A percentile compares a stretch with the other conserved stretches of the same genome.
These are phyloP conservation scores for Pichia sp. DNA, from an alignment of 1,139 yeast species.

Conservation along the genomic window DNA sequence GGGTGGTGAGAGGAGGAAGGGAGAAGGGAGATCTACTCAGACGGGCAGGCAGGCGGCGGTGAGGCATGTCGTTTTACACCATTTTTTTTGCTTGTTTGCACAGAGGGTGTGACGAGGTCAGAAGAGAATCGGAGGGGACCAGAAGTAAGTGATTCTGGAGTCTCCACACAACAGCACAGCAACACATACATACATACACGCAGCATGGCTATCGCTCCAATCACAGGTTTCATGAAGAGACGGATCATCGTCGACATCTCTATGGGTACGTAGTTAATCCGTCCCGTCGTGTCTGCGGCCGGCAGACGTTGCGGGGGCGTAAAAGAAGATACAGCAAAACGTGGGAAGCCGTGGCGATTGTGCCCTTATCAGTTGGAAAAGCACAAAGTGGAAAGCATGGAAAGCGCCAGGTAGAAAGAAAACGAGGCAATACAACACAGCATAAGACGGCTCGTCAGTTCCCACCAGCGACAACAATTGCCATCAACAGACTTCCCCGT, in stretches of 20 bases:
- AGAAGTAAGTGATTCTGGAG: neutral
- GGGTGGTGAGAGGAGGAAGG: neutral
- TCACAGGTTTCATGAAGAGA: slow-evolving; percentile 79
- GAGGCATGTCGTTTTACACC: neutral
- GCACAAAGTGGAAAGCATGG: no score
- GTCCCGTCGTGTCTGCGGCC: neutral
- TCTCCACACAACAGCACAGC: neutral
- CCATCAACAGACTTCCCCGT: neutral
- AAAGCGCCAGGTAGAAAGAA: no score
- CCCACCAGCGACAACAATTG: neutral
- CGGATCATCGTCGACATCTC: slow-evolving; percentile 77
- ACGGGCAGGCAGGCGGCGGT: neutral
- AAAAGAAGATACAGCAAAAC: neutral
- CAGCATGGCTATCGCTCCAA: slow-evolving; percentile 71
- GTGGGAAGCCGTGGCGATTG: neutral
- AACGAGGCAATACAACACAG: no score
- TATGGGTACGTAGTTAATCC: slow-evolving; percentile 43
- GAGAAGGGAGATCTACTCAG: neutral
- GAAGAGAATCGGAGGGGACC: neutral
- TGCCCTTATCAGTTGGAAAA: neutral
- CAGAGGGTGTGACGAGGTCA: neutral
- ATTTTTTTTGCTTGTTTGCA: neutral
- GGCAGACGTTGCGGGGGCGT: neutral
- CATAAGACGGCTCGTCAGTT: no score
- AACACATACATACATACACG: slow-evolving; percentile 9